Evolutionary conservation across 768 basidiomycete species (phyloP), one percentile per base, ranked within the genome.

Genomic region (Boletellus ananas): DNA sequence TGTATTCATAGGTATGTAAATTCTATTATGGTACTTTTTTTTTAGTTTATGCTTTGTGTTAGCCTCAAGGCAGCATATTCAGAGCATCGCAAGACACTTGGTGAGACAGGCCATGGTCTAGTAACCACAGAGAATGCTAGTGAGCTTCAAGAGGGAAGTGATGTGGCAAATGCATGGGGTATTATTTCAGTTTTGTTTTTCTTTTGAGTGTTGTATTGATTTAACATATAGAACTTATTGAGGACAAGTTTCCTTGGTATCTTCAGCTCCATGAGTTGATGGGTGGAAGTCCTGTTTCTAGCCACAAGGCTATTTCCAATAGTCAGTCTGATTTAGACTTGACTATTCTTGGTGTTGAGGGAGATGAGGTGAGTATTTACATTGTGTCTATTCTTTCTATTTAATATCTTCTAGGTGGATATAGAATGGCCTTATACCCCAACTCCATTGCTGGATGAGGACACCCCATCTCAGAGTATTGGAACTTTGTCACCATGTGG

Each of bases 81-180:
- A 8, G 25, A 46, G 10, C 29, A 46, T 31, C 27, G 14, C 14
- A 46, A 46, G 17, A 46, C 23, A 4, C 45, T 46, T 38, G 45
- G 45, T 14, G 35, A 46, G 18, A 46, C 45, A 23, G 45, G 45
- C 8, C 45, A 46, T 38, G 36, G 45, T 18, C 25, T 46, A 6
- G 36, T 38, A 1, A 29, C 36, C 2, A 18, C n/a, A 9, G 35
- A 43, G 4, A 12, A 17, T 21, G 8, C 27, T 17, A 23, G 29
- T 38, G 36, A 46, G 17, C 35, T 46, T 29, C 37, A 46, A n/a
- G 36, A 12, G 3, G 45, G 45, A 9, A 46, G 25, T 9, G 14
- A 31, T 13, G 14, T n/a, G 6, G 36, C 35, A 27, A 46, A 46
- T 46, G 45, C 37, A 18, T 46, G 37, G 35, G 36, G 45, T 46